Conservation (phyloP, 164 flowering plant species). For the Macadamia tetraphylla region DNA sequence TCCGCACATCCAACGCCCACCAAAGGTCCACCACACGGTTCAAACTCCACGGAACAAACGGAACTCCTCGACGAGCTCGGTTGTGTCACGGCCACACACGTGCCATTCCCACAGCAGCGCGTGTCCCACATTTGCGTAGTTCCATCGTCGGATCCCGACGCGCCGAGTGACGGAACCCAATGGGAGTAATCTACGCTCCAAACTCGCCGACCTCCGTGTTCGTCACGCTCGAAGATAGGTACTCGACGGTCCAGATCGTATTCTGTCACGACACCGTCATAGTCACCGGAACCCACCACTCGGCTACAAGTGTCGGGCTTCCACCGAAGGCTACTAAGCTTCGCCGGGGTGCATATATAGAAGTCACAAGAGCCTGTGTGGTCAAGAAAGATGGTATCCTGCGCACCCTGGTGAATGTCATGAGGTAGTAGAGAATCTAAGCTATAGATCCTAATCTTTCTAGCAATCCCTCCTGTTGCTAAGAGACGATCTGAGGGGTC, state of each 20-base stretch:
- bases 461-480: constrained; percentile 67
- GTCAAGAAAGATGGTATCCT: constrained; percentile 13
- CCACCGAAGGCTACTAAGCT: constrained; percentile 70
- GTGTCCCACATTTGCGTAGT: constrained; percentile 70
- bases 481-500: constrained; percentile 43
- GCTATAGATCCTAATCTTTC: constrained; percentile 56
- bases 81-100: constrained; percentile 30
- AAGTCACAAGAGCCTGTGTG: constrained; percentile 37
- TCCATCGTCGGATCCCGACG: constrained; percentile 77
- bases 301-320: constrained; percentile 39
- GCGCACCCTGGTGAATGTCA: neutral
- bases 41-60: constrained; percentile 65
- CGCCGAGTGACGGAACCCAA: constrained; percentile 37
- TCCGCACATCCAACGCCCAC: constrained; percentile 61
- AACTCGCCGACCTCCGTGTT: constrained; percentile 66
- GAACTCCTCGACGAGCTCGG: constrained; percentile 37
- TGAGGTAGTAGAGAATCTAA: constrained; percentile 15
- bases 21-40: constrained; percentile 35
- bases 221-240: constrained; percentile 68
- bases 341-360: constrained; percentile 66
- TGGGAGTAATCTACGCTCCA: constrained; percentile 71
- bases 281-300: constrained; percentile 57
- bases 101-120: constrained; percentile 28
- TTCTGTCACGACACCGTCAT: constrained; percentile 71
- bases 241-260: constrained; percentile 49